Evolutionary conservation across 805 yeast species (phyloP), one percentile per base, ranked within the genome.

Genomic region (Blastobotrys peoriensis): DNA sequence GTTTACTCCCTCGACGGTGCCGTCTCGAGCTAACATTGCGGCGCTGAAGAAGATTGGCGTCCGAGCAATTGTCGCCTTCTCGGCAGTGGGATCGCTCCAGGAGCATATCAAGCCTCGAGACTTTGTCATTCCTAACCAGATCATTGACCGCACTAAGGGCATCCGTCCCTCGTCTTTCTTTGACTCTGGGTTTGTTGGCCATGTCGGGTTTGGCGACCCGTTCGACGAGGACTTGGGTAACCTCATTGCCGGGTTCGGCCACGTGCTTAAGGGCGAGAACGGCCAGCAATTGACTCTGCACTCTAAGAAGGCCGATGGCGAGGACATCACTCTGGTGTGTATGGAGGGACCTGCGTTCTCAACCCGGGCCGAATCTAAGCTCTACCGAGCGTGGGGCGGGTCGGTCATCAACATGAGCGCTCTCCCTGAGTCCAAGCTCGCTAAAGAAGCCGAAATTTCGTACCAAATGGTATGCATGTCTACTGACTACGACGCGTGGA

Each of bases 341-440:
- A 93, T 93, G 99, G 99, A 91, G 67, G 99, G 99, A 36, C 99
- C 99, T 2, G 96, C 93, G 40, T 93, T 93, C 66, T 82, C 94
- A 33, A 93, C 98, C 10, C 76, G 99, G 53, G 98, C 98, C 6
- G 99, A 93, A 68, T 88, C 97, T 10, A 76, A 76, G 61, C 67
- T 93, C 67, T 93, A 93, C 71, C 70, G 75, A 50, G 68, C 84
- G 28, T 85, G 93, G 82, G 97, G 96, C 46, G 98, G 96, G 5
- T 78, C 88, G 27, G 94, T 93, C 45, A 93, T 93, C 64, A 93
- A 93, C 71, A 93, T 93, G 99, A 83, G 94, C 41, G 93, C 87
- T 46, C 67, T 93, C 48, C 99, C 99, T n/a, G 99, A 93, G 70
- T 83, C 95, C 33, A 93, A 93, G 64, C 75, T 93, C 52, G 98